Base-by-base conservation (phyloP, 2,329 filamentous ascomycete species). In the Calonectria montana region DNA sequence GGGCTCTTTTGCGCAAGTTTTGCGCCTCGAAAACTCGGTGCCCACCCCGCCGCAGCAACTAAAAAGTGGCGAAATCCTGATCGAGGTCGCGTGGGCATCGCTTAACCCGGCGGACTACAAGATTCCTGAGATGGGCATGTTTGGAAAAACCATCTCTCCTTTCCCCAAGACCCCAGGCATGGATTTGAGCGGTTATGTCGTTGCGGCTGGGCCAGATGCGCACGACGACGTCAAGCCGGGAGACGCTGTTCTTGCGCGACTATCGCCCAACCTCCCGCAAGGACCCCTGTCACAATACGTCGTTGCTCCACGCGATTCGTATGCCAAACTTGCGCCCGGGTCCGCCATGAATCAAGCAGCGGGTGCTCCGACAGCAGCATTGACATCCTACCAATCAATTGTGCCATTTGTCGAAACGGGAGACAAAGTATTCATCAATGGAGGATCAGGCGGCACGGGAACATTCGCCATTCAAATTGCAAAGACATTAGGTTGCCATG, bases 391-490 rank as follows among this genome's bases (percentile, higher is more conserved):
- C 69, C 87, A 89, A 77, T 80, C 80, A 48, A 83, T 90, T 39
- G 80, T 88, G 43, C 84, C 84, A 2, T 81, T 86, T 69, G 85
- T 88, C 66, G 84, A 85, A 64, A 72, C 81, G 2, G 89, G 89
- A 21, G 86, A 89, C 64, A 88, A 86, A 76, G 84, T 94, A 10
- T 91, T 93, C 70, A 88, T 93, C 79, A 93, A 93, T 69, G 91
- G 91, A 4, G 91, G 91, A 0, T 90, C 88, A 0, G 92, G 92
- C 1, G 92, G 92, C 1, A 88, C 86, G 0, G 92, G 92, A 2
- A 86, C 87, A 0, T 92, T 87, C 71, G 88, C 85, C 0, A 90
- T 94, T 55, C 92, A 94, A 77, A 87, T 93, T 27, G 91, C 90
- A 8, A 93, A 93, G 77, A 82, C 85, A 0, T 74, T 91, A 3